Evolutionary conservation across 768 basidiomycete species (phyloP), one percentile per base, ranked within the genome.

Genomic region (Rubroboletus pulcherrimus): DNA sequence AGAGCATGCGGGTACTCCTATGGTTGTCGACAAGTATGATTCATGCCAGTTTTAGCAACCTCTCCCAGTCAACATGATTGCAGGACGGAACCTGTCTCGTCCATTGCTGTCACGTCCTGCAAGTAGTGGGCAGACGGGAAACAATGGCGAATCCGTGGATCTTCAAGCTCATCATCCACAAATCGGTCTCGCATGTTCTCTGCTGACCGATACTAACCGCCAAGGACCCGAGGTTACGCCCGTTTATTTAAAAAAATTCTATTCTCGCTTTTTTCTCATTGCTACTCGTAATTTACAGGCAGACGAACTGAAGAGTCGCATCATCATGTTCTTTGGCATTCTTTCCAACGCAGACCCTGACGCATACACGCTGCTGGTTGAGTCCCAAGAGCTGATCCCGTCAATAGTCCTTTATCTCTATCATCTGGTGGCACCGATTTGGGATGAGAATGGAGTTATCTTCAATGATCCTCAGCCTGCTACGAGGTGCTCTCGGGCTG

Each of bases 371-470:
- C 63, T 75, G 1, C 64, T 82, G 7, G 63, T 75, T 6, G 75
- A 77, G 15, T 86, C 86, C 1, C 75, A 74, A 40, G 74, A 75
- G 11, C 62, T 92, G 14, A 76, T 91, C 40, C 89, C 88, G 2
- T 83, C 89, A 0, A 67, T 91, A 29, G 75, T 90, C 19, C 60
- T 78, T 33, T 84, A 78, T 56, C 72, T 87, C 9, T 75, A 76
- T 35, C 73, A 79, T 21, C 70, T 85, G 39, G 76, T 81, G 0
- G 75, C 75, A 1, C 77, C 80, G 2, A 66, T 92, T 15, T 92
- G 87, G 86, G 86, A 89, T 63, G 85, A 85, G 35, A 79, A 81
- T 40, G 76, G 79, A 46, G 62, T 62, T 31, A 63, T 83, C 14
- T 63, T 77, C 26, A 60, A 65, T 15, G 72, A 78, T 2, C 59